These are phyloP conservation scores for Rhinocladiella similis DNA, from an alignment of 2,329 filamentous ascomycete species.

Conservation along the genomic window DNA sequence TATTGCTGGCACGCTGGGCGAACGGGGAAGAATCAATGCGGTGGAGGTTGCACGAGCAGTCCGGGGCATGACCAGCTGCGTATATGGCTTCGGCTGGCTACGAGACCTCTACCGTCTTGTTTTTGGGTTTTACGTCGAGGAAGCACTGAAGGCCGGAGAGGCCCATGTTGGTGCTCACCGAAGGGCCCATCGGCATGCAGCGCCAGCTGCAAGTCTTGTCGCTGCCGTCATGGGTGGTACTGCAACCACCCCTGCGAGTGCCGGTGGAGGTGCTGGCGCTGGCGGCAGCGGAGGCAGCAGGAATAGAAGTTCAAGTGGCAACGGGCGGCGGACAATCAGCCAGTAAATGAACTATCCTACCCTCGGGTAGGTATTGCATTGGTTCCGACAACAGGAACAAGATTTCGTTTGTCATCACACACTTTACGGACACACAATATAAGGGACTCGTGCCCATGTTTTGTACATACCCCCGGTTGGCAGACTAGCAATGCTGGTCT, in stretches of 20 bases:
- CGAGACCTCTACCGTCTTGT: conserved; percentile 80
- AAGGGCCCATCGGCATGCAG: conserved; percentile 1
- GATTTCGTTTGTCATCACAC: too few species aligned
- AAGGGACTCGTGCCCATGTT: too few species aligned
- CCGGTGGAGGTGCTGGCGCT: not conserved
- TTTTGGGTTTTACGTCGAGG: conserved; percentile 80
- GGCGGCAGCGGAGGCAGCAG: not conserved
- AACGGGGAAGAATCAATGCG: conserved; percentile 62
- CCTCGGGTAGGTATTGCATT: too few species aligned
- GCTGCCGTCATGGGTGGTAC: conserved; percentile 18
- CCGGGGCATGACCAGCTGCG: conserved; percentile 68
- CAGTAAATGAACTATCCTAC: conserved; percentile 1
- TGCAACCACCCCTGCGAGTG: not conserved
- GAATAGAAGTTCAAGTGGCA: conserved; percentile 3
- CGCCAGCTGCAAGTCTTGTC: conserved; percentile 16
- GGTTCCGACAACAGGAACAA: too few species aligned
- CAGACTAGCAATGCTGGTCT: too few species aligned
- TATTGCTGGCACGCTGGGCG: conserved; percentile 54
- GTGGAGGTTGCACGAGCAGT: conserved; percentile 80
- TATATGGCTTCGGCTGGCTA: conserved; percentile 72
- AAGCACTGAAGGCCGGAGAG: conserved; percentile 51
- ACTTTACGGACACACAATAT: too few species aligned
- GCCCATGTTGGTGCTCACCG: conserved; percentile 3
- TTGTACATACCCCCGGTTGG: too few species aligned
- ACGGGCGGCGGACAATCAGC: conserved; percentile 11